Conservation (phyloP, 1,139 yeast species). For the Candida gigantensis region DNA sequence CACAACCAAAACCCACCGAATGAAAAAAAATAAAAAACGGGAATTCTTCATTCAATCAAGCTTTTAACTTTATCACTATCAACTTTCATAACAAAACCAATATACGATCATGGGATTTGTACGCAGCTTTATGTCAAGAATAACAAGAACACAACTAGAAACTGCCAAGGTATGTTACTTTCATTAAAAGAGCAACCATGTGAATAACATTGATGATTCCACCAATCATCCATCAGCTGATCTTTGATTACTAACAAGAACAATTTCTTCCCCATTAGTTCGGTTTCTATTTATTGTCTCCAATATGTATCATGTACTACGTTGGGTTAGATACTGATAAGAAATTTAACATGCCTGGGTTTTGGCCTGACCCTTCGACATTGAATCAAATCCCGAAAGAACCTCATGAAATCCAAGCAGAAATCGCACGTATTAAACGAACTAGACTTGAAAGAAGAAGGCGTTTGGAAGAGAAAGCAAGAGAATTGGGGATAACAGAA, state of each 20-base stretch:
- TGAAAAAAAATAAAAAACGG: no score
- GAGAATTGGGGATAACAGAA: slow-evolving; percentile 59
- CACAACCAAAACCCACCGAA: no score
- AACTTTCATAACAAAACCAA: no score
- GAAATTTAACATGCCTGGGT: slow-evolving; percentile 90
- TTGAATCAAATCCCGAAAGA: slow-evolving; percentile 90
- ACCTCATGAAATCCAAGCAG: slow-evolving; percentile 88
- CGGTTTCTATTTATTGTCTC: slow-evolving; percentile 82
- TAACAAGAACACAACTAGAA: slow-evolving; percentile 64
- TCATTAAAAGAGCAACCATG: no score
- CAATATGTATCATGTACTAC: slow-evolving; percentile 86
- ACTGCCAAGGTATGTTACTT: slow-evolving; percentile 67
- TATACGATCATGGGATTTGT: slow-evolving; percentile 9
- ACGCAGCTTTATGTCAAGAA: slow-evolving; percentile 33
- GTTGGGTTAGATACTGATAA: slow-evolving; percentile 88
- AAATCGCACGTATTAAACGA: slow-evolving; percentile 78
- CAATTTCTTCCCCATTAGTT: slow-evolving; percentile 43
- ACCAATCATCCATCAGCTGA: background rate
- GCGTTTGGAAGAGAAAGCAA: slow-evolving; percentile 72
- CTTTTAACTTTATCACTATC: no score
- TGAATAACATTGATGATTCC: background rate
- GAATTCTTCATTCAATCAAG: no score
- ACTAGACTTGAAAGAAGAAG: slow-evolving; percentile 73
- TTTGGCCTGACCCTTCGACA: slow-evolving; percentile 96
- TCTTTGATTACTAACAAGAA: slow-evolving; percentile 21